Base-by-base conservation (phyloP, 768 basidiomycete species). In the Pleurotus giganteus region DNA sequence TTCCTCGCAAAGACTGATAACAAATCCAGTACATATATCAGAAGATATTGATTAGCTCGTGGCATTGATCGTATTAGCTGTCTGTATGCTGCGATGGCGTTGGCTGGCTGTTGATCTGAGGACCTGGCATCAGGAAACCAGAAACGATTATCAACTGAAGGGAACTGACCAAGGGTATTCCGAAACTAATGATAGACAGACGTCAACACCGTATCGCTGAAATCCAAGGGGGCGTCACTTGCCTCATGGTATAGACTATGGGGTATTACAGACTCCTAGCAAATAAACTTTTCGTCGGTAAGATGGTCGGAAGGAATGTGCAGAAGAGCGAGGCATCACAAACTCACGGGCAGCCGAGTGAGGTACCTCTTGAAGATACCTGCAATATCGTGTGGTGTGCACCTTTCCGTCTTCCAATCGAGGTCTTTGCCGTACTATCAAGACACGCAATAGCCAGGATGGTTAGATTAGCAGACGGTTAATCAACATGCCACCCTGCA, bases 351-450 rank as follows among this genome's bases (percentile, higher is more conserved):
- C 89, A 98, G 93, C 66, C 91, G 89, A 0, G 95, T 98, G 47
- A 99, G 83, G 70, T 93, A 99, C 74, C 96, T 76, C 56, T 95
- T 82, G 65, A 98, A 94, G 53, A 99, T 94, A 62, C 91, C 97
- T 17, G 96, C 96, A 47, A 97, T 94, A 67, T 99, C 96, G 67
- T 99, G 96, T 12, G 93, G 83, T n/a, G 89, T 96, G 68, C 88
- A 98, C n/a, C 80, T 76, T 63, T 90, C 86, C 56, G 82, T 74
- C 64, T 85, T 87, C 94, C 96, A 98, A 61, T 97, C 89, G 37
- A 99, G 74, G 51, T 85, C 82, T 71, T 97, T 98, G 57, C 96
- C 96, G 62, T 92, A 99, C 94, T 96, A 63, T 28, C n/a, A n/a
- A n/a, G n/a, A n/a, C n/a, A n/a, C n/a, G n/a, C n/a, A n/a, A n/a